Base-by-base conservation (phyloP, 495 filamentous ascomycete species). In the Terfezia boudieri region DNA sequence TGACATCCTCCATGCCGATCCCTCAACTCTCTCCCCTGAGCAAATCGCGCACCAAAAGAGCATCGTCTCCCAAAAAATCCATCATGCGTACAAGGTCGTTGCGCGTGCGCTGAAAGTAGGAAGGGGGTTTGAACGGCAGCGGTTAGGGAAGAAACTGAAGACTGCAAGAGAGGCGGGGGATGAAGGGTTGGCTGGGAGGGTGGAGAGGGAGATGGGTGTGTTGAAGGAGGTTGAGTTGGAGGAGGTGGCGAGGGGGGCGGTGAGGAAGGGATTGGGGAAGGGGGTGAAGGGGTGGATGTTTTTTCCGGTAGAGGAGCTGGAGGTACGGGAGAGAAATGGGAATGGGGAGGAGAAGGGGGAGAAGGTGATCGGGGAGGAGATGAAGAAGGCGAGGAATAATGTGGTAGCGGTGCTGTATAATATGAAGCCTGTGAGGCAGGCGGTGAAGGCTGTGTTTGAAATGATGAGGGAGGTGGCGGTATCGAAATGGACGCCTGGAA, bases 361-460 rank as follows among this genome's bases (percentile, higher is more conserved):
- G n/a, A 50, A 59, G 16, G 57, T 53, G 37, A 56, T 69, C n/a
- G 68, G 67, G 1, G 70, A 73, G 23, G 71, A 75, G n/a, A 69
- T 72, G 51, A 67, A 68, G 37, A 43, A 66, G 11, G 72, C 71
- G 11, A 60, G 72, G 37, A 69, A 74, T 36, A 94, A 94, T 71
- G 86, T 96, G 10, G 76, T 75, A 38, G 87, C 83, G 56, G 75
- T 83, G 57, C 67, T 98, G 52, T 93, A 75, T 64, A 89, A 85
- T 59, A 79, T 80, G 22, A 79, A 74, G 23, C 75, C 78, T 2
- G 84, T 90, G 12, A 81, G 81, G 69, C 76, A 79, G 57, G 77
- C 75, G 9, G 69, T 88, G 54, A 71, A 71, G 32, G 71, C 74
- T 54, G 72, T 80, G 0, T 65, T 94, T 58, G 71, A 68, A 35